Base-by-base conservation (phyloP, 495 filamentous ascomycete species). In the Neurospora sp. region DNA sequence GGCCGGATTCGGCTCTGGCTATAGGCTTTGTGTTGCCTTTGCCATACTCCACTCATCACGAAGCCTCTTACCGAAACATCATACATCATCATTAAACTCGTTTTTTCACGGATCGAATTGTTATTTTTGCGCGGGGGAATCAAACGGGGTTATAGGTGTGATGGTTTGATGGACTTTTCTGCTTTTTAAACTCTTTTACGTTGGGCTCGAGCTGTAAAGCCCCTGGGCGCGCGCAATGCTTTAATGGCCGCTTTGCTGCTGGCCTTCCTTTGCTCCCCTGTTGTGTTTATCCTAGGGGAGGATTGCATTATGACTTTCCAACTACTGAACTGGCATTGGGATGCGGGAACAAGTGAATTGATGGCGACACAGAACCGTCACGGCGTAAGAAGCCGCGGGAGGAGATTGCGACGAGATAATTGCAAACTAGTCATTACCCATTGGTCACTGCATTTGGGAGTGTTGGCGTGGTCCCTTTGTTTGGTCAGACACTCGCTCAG, bases 41-140 rank as follows among this genome's bases (percentile, higher is more conserved):
- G 53, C 53, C 53, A 65, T 65, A 65, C 74, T 79, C 74, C 71
- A 77, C 76, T 76, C 78, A 76, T 65, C 53, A 65, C 39, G 73
- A 75, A 61, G 14, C 53, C 27, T 65, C 6, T 42, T 70, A 70
- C 69, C 71, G 70, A 48, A 71, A 69, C 61, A 69, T 68, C 27
- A 71, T 41, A 72, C 68, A 71, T 40, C 14, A 69, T 68, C 38
- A 71, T 41, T 75, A 77, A 76, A 69, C 73, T 73, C 76, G 71
- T 79, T 78, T 72, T 72, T 68, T 70, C 42, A 69, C 48, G 72
- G 76, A 65, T 65, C 53, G 53, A 65, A 4, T 65, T 35, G 70
- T 70, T 74, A 76, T 71, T 69, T 70, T 75, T 69, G 70, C 68
- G 48, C 41, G 70, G 75, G 70, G 45, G 61, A 44, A 22, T 37